These are phyloP conservation scores for Arthroderma uncinatum DNA, from an alignment of 2,329 filamentous ascomycete species.

Conservation along the genomic window DNA sequence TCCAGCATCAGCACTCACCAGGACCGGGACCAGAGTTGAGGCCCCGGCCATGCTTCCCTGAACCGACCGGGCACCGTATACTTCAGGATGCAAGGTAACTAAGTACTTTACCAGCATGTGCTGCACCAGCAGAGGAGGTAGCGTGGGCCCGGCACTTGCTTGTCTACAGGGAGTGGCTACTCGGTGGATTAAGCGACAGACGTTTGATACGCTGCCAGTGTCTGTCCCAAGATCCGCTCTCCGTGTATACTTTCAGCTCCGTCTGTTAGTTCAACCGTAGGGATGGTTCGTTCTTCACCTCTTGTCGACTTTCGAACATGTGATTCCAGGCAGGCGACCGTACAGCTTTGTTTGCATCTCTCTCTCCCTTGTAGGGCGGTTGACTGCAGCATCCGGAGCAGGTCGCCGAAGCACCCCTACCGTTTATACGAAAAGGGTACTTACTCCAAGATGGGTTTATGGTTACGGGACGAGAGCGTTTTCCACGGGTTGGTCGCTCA, in stretches of 20 bases:
- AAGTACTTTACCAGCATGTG: neutral
- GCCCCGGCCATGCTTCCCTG: neutral
- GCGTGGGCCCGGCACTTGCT: neutral
- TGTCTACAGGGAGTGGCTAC: constrained; percentile 1
- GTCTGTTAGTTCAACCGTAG: neutral
- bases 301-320: neutral
- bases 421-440: neutral
- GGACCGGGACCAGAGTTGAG: neutral
- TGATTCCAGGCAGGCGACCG: no score
- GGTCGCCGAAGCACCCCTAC: neutral
- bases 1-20: no score
- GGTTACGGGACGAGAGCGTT: neutral
- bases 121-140: neutral
- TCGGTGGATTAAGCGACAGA: constrained; percentile 4
- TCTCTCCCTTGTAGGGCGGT: neutral
- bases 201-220: neutral
- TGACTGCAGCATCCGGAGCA: neutral
- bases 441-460: neutral
- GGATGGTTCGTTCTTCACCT: neutral
- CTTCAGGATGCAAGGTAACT: neutral
- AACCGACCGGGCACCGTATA: neutral
- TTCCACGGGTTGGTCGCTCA: neutral
- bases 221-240: neutral
- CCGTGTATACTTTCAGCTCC: neutral
- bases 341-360: neutral